A percentile compares a stretch with the other conserved stretches of the same genome.
Conservation (phyloP, 2,329 filamentous ascomycete species). For the Sordariomycetes sp. region DNA sequence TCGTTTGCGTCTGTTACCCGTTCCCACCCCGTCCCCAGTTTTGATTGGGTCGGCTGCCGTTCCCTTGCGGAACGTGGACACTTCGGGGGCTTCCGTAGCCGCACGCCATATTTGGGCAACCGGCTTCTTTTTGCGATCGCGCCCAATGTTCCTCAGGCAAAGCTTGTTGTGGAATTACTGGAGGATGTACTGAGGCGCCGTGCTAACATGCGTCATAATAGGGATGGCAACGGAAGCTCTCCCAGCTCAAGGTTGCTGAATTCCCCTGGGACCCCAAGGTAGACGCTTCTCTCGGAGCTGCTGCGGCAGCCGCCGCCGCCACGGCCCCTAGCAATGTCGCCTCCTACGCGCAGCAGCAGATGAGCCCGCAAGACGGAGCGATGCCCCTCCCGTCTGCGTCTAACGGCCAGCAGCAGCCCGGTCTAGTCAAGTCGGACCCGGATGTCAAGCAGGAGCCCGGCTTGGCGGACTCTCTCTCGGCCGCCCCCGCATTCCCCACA, state of each 20-base stretch:
- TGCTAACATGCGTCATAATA: slow-evolving; percentile 20
- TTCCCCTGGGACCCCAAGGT: slow-evolving; percentile 89
- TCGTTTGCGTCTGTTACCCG: not conserved
- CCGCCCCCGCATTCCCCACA: not conserved
- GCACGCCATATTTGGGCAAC: not conserved
- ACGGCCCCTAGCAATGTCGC: slow-evolving; percentile 17
- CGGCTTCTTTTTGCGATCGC: not conserved
- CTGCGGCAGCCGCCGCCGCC: slow-evolving; percentile 9
- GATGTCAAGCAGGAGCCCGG: slow-evolving; percentile 34
- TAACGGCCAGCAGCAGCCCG: slow-evolving; percentile 8
- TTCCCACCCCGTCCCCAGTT: not conserved
- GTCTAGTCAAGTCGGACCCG: slow-evolving; percentile 30
- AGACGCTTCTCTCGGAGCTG: slow-evolving; percentile 16
- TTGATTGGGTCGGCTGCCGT: slow-evolving; percentile 4
- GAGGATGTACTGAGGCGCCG: not conserved
- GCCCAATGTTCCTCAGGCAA: not conserved
- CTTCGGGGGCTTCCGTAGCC: not conserved
- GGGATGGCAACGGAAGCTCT: slow-evolving; percentile 91
- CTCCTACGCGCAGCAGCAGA: slow-evolving; percentile 14
- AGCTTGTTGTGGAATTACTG: not conserved
- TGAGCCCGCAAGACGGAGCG: slow-evolving; percentile 13
- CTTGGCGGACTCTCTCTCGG: slow-evolving; percentile 19
- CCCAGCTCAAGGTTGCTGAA: slow-evolving; percentile 67
- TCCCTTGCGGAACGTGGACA: not conserved
- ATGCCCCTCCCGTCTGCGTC: slow-evolving; percentile 5